These are phyloP conservation scores for Salicornia ramosissima DNA, from an alignment of 148 eudicot species.

Conservation along the genomic window DNA sequence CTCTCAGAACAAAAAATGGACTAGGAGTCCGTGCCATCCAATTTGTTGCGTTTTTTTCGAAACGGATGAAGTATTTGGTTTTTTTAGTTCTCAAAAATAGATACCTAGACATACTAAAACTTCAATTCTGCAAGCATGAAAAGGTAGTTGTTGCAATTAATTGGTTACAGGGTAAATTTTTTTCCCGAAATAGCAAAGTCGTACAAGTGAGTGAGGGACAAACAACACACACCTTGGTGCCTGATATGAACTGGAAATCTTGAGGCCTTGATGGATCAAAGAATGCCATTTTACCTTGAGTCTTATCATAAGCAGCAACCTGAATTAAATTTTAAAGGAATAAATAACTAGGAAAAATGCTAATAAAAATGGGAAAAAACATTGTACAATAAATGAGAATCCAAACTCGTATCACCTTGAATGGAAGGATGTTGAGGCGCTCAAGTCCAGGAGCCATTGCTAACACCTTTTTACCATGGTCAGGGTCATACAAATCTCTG, in stretches of 20 bases:
- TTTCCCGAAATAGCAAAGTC: too few relatives aligned
- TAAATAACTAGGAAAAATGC: neutral
- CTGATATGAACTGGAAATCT: constrained; percentile 89
- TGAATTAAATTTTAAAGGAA: neutral
- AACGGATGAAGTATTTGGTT: too few relatives aligned
- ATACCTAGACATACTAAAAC: too few relatives aligned
- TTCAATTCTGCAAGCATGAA: too few relatives aligned
- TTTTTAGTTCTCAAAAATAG: too few relatives aligned
- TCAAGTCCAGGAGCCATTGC: constrained; percentile 92
- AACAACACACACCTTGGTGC: constrained; percentile 63
- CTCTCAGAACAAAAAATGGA: too few relatives aligned
- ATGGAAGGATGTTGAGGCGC: constrained; percentile 73
- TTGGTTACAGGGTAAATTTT: too few relatives aligned
- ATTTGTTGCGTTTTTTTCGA: too few relatives aligned
- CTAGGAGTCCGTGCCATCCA: too few relatives aligned
- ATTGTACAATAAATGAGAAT: too few relatives aligned
- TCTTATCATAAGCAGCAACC: constrained; percentile 97
- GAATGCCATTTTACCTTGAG: constrained; percentile 88
- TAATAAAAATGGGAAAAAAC: constrained; percentile 28
- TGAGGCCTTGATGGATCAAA: constrained; percentile 89
- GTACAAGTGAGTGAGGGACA: neutral
- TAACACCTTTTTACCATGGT: constrained; percentile 82
- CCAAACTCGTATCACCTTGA: too few relatives aligned
- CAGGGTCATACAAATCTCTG: constrained; percentile 85
- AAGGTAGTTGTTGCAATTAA: too few relatives aligned